These are phyloP conservation scores for Begonia peltatifolia DNA, from an alignment of 306 rosid species.

Conservation along the genomic window DNA sequence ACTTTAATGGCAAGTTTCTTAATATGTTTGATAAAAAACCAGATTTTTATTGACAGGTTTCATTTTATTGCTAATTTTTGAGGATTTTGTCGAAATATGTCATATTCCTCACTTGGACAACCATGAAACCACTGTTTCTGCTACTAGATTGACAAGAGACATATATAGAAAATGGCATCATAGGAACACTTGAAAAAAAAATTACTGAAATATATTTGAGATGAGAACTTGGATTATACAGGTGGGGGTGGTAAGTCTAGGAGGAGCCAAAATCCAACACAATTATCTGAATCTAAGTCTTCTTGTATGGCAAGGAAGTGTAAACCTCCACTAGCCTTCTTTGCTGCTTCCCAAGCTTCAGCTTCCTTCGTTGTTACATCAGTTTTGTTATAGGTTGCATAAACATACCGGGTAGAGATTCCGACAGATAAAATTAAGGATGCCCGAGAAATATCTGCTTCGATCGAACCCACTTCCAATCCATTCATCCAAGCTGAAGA, in stretches of 20 bases:
- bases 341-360: slow-evolving; percentile 96
- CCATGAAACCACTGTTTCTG: too few species aligned
- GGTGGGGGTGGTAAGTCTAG: slow-evolving; percentile 93
- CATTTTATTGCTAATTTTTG: too few species aligned
- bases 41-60: too few species aligned
- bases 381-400: slow-evolving; percentile 65
- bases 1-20: too few species aligned
- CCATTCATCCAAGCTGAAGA: slow-evolving; percentile 79
- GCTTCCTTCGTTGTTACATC: slow-evolving; percentile 57
- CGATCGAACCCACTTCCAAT: slow-evolving; percentile 64
- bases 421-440: slow-evolving; percentile 58
- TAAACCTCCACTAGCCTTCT: slow-evolving; percentile 77
- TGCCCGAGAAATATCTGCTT: slow-evolving; percentile 48
- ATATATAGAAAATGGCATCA: too few species aligned
- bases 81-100: too few species aligned
- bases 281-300: slow-evolving; percentile 67
- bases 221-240: slow-evolving; percentile 24
- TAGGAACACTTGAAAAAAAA: too few species aligned
- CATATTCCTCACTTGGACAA: too few species aligned
- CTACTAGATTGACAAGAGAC: too few species aligned
- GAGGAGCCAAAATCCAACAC: slow-evolving; percentile 90
- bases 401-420: slow-evolving; percentile 68
- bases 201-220: too few species aligned
- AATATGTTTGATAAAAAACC: too few species aligned
- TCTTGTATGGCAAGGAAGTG: slow-evolving; percentile 96